Percentiles rank a stretch among this genome's conserved stretches.
These are phyloP conservation scores for Boletus bicolor DNA, from an alignment of 768 basidiomycete genomes.

Conservation along the genomic window DNA sequence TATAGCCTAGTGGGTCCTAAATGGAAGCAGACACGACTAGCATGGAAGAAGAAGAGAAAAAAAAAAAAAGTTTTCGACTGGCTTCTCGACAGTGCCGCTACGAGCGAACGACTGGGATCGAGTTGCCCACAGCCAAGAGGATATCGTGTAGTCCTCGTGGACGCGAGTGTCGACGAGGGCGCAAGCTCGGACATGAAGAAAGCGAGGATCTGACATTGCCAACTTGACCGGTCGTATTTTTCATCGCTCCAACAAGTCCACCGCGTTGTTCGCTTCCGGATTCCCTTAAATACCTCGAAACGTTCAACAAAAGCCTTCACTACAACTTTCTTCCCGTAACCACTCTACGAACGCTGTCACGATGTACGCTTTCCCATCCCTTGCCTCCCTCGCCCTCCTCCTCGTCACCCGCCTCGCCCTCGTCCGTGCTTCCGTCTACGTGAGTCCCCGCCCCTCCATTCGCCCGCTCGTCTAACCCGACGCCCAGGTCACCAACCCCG, in stretches of 20 bases:
- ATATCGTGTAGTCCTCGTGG: constrained; percentile 16
- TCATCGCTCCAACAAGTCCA: neutral
- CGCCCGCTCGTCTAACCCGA: neutral
- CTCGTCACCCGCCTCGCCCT: constrained; percentile 17
- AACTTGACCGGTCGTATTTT: constrained; percentile 3
- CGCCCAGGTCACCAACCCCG: constrained; percentile 40
- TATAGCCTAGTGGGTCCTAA: neutral
- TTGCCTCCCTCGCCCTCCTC: constrained; percentile 21
- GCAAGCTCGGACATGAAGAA: constrained; percentile 20
- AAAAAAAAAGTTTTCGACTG: neutral
- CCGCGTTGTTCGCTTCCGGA: constrained; percentile 23
- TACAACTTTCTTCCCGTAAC: neutral
- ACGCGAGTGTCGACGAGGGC: neutral
- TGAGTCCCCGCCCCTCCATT: neutral
- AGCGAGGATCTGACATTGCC: neutral
- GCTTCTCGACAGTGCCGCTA: too few relatives aligned
- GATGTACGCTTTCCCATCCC: constrained; percentile 11
- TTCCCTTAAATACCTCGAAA: constrained; percentile 24
- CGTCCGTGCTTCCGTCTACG: neutral
- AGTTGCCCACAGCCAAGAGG: neutral
- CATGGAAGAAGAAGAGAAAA: too few relatives aligned
- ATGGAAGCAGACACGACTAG: neutral
- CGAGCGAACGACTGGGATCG: too few relatives aligned
- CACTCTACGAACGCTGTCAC: constrained; percentile 3
- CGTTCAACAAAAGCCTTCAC: neutral